Conservation (phyloP, 1,284 basidiomycete genomes). For the Golubevia pallescens region DNA sequence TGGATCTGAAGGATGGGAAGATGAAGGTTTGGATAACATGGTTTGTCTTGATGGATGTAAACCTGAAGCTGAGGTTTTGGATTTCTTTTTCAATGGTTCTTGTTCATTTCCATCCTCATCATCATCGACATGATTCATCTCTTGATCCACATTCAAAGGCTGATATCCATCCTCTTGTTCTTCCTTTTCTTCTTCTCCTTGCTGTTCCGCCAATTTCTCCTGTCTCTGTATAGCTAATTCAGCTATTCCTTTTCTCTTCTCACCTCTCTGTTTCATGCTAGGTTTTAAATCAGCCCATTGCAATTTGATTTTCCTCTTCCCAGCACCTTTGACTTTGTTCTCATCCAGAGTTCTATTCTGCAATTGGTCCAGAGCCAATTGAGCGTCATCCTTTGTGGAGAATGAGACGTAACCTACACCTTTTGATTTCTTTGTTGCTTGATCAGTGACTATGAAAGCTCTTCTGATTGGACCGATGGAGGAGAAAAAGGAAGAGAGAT, state of each 20-base stretch:
- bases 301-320: not conserved
- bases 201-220: too few species aligned
- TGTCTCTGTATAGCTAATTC: too few species aligned
- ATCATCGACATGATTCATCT: not conserved
- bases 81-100: conserved; percentile 14
- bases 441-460: conserved; percentile 88
- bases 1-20: not conserved
- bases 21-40: not conserved
- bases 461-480: conserved; percentile 91
- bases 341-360: not conserved
- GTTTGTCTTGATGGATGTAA: not conserved
- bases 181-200: not conserved
- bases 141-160: not conserved
- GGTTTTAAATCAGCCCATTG: not conserved
- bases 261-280: not conserved
- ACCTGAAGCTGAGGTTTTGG: not conserved
- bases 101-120: conserved; percentile 3
- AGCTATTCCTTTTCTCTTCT: not conserved
- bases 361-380: not conserved
- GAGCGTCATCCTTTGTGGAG: conserved; percentile 84
- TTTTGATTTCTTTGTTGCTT: conserved; percentile 79
- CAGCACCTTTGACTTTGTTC: not conserved
- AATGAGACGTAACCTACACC: conserved; percentile 98
- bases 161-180: not conserved
- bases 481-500: conserved; percentile 90